Evolutionary conservation across 2,329 filamentous ascomycete species (phyloP), one percentile per base, ranked within the genome.

Genomic region (Bipolaris sorokiniana): DNA sequence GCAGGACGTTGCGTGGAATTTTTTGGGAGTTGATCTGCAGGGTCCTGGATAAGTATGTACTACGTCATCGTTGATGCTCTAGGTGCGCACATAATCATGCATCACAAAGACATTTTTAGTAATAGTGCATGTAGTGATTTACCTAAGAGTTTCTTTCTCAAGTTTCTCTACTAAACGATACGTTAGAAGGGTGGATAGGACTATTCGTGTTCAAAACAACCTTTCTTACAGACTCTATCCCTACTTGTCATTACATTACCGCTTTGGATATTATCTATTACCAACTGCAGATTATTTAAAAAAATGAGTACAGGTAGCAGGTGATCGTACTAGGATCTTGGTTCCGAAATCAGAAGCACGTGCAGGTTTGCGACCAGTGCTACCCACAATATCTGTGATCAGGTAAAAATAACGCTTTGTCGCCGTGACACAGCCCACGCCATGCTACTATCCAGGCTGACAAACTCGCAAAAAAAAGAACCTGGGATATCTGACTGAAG

Each of bases 401-500:
- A 31, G 10, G 28, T 13, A 31, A 31, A 31, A 31, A 31, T 13
- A 31, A 31, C 28, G 28, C 28, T 31, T 31, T 4, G 10, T 13
- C 10, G 28, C 28, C 28, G 10, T 31, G 28, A 31, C 28, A 31
- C 4, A 13, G 13, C 28, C 28, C 28, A 31, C 10, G 28, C 28
- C 33, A 45, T 9, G 13, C 11, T 2, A 13, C 4, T 31, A 11
- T 5, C 13, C 18, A 15, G 7, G 18, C 34, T 6, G 20, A 5
- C 7, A 16, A 13, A 5, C 16, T 26, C 1, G 7, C 4, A 47
- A 57, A 67, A 72, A 71, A 66, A 61, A 56, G 42, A 59, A 48
- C 66, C 66, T 66, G 62, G 64, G 31, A 20, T 58, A 64, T 57
- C 54, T 58, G 53, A 48, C 46, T 48, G 26, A 53, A 41, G 51